Evolutionary conservation across 108 stramenopile genomes (phyloP), one percentile per base, ranked within the genome.

Genomic region (Schizochytrium sp.): DNA sequence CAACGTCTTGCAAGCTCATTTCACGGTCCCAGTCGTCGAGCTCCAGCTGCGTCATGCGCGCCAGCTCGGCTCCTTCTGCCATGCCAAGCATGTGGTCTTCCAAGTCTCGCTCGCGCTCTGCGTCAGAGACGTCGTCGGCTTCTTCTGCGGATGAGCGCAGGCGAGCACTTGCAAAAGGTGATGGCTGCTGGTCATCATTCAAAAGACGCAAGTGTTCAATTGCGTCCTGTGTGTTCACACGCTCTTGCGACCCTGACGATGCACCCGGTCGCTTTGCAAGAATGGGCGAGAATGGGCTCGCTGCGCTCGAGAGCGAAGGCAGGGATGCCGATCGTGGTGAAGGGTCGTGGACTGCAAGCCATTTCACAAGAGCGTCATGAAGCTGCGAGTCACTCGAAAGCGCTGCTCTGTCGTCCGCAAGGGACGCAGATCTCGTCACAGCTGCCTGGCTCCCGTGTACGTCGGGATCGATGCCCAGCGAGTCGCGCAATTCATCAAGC

Each of bases 401-500:
- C 2, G 34, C 34, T 23, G 2, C 18, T 8, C 63, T 14, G 8
- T 69, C 63, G 63, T 69, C 63, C 41, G 63, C 63, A 69, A 69
- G 63, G 10, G 63, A 69, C 25, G 63, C 63, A 69, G 63, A 69
- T 12, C 63, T 14, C 10, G 34, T 69, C 2, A 69, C 41, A 10
- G 25, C 63, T 8, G 63, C 63, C 18, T 69, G 63, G 63, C 63
- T 69, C 63, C 63, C 63, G 10, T 18, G 63, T 69, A 23, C 63
- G 12, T 69, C 63, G 6, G 63, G 63, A 23, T 69, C 41, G 34
- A 69, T 23, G 10, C 63, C 63, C 10, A 83, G 48, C 6, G 45
- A 83, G 45, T 83, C 76, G 76, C 76, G 76, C 12, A 83, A 23
- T 45, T 83, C 76, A 12, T 83, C 76, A 53, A 83, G 76, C 76